Evolutionary conservation across 1,284 basidiomycete species (phyloP), one percentile per base, ranked within the genome.

Genomic region (Malassezia obtusa): DNA sequence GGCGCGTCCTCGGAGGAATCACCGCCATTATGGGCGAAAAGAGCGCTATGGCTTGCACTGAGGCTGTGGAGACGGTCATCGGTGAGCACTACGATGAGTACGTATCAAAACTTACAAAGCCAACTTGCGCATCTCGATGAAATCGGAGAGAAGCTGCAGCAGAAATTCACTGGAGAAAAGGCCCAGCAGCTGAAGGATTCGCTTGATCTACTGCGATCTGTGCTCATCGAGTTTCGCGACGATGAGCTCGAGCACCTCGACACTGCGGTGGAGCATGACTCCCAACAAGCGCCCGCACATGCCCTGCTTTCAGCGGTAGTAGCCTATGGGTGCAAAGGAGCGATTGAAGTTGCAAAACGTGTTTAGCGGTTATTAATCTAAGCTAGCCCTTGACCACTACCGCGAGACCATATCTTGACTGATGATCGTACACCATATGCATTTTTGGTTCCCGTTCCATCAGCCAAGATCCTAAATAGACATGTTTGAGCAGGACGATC

Each of bases 81-180:
- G 91, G 91, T 25, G 91, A 96, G 75, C 91, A 96, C 73, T 96
- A 96, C 67, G 89, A 95, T 74, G 89, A 95, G 90, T 92, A 73
- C 74, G 87, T 65, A 5, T 26, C 8, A 10, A 4, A 15, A 4
- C 36, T 48, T 4, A 15, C 35, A 4, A 44, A 62, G 62, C 33
- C 69, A 72, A 56, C 31, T 72, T 7, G 59, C 56, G 17, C 64
- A 67, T 45, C 52, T 72, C 5, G 36, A 45, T 9, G 45, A 41
- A 0, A 65, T 69, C 11, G 37, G 51, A 11, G 37, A 61, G 25
- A 53, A 55, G 15, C 60, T 56, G n/a, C 32, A n/a, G 24, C 19
- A 30, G 1, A 41, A 36, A 30, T 51, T 36, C 25, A 28, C 22
- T 2, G 48, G 52, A 2, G 48, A 47, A 24, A 24, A 41, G 25